A percentile compares a stretch with the other conserved stretches of the same genome.
These are phyloP conservation scores for Aspergillus sp. DNA, from an alignment of 2,329 filamentous ascomycete genomes.

Conservation along the genomic window DNA sequence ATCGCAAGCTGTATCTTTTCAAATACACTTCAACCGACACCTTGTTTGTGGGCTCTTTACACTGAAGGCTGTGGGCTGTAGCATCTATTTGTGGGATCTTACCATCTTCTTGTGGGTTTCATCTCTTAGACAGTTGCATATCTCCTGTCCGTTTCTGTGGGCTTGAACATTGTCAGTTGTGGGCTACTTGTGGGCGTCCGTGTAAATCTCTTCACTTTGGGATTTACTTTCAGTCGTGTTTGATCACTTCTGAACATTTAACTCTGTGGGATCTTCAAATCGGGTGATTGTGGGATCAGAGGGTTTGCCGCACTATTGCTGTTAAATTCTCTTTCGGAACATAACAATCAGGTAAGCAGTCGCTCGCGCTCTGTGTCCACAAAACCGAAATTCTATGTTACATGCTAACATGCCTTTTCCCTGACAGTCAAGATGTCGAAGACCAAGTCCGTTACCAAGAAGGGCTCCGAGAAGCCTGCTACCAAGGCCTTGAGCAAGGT, in stretches of 20 bases:
- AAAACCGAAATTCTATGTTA: not conserved
- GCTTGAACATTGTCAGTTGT: conserved; percentile 44
- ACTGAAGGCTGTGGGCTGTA: conserved; percentile 46
- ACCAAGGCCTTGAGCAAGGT: conserved; percentile 49
- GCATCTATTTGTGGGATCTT: conserved; percentile 43
- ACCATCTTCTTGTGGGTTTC: conserved; percentile 43
- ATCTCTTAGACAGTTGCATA: conserved; percentile 41
- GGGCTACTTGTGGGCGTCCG: conserved; percentile 43
- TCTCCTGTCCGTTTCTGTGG: conserved; percentile 45
- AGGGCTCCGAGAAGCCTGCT: conserved; percentile 39
- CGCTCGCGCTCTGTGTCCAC: not conserved
- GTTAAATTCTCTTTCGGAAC: conserved; percentile 13
- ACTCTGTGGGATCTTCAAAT: conserved; percentile 27
- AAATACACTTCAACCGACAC: conserved; percentile 38
- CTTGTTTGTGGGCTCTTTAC: conserved; percentile 40
- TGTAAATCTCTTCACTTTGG: conserved; percentile 21
- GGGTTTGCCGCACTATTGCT: conserved; percentile 35
- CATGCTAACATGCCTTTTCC: conserved; percentile 19
- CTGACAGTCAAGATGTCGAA: conserved; percentile 45
- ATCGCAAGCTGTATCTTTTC: conserved; percentile 35
- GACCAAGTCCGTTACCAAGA: conserved; percentile 41
- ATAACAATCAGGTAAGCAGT: not conserved
- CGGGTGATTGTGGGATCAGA: conserved; percentile 39
- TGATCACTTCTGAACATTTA: conserved; percentile 28
- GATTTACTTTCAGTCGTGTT: conserved; percentile 31